Base-by-base conservation (phyloP, 148 eudicot species). In the Salicornia ramosissima region DNA sequence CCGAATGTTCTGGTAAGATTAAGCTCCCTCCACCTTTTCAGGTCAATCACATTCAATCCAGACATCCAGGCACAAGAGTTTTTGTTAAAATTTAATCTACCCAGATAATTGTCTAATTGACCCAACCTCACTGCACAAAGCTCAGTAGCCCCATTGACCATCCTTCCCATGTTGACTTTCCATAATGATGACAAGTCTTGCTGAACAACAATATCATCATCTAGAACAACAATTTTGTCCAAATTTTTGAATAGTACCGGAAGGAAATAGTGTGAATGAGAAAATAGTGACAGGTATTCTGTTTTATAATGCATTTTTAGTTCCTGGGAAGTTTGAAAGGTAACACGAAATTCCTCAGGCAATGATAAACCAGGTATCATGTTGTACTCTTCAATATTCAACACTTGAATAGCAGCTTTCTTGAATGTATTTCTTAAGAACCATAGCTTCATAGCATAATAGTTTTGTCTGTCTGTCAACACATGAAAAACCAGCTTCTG, bases 11-110 rank as follows among this genome's bases (percentile, higher is more conserved):
- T 69, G 13, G 96, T 69, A 65, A 94, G 80, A 75, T 83, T 75
- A 68, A 78, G 89, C 74, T 81, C 78, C 80, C 96, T 87, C 98
- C 98, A 94, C 75, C 77, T 82, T 22, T 74, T 87, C 65, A 94
- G 86, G 81, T 90, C 87, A 63, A 94, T 80, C 70, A 94, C 68
- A 82, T 94, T 94, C 75, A 94, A 72, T 72, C 98, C 98, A 65
- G 97, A 87, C 84, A 89, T 88, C 98, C 97, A 94, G 60, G 83
- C 88, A 82, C 97, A 94, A 57, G 92, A 83, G 56, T 80, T 81
- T 61, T 67, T 72, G 70, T 83, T 71, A 64, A 79, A 69, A 47
- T 64, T 79, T 53, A 73, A 79, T 33, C 73, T 81, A 73, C 88
- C 83, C 56, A 88, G 72, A 74, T 83, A 84, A 69, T 43, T 71